These are phyloP conservation scores for Penicillium turbatum DNA, from an alignment of 495 filamentous ascomycete species.

Conservation along the genomic window DNA sequence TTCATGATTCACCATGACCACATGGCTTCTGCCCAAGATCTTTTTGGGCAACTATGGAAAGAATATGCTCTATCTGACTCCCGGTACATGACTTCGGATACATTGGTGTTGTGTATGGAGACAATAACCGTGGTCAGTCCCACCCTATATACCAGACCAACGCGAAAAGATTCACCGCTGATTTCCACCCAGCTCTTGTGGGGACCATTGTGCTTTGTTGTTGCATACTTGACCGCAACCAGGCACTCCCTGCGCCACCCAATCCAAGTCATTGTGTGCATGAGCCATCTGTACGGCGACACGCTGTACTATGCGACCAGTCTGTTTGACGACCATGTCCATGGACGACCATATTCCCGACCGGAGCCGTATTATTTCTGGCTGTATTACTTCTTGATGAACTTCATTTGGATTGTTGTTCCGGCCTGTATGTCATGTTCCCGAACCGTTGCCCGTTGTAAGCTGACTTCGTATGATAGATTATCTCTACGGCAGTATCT, in stretches of 20 bases:
- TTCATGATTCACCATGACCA: slow-evolving; percentile 62
- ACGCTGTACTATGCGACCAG: slow-evolving; percentile 81
- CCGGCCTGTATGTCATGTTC: slow-evolving; percentile 49
- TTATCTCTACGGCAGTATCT: slow-evolving; percentile 50
- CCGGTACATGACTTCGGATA: slow-evolving; percentile 72
- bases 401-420: slow-evolving; percentile 80
- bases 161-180: slow-evolving; percentile 4
- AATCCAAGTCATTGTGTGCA: slow-evolving; percentile 65
- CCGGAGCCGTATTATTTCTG: slow-evolving; percentile 83
- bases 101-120: slow-evolving; percentile 82
- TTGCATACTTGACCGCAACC: slow-evolving; percentile 56
- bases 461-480: slow-evolving; percentile 32
- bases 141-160: not conserved
- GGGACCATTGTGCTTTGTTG: slow-evolving; percentile 75
- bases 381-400: slow-evolving; percentile 83
- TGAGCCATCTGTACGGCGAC: slow-evolving; percentile 84
- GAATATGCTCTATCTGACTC: slow-evolving; percentile 83
- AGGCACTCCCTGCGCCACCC: slow-evolving; percentile 62
- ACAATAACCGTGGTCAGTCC: slow-evolving; percentile 68
- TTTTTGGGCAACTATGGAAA: slow-evolving; percentile 83
- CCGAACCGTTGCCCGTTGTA: not conserved
- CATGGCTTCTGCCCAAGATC: slow-evolving; percentile 54
- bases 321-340: slow-evolving; percentile 59
- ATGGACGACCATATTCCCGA: slow-evolving; percentile 58
- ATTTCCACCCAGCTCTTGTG: slow-evolving; percentile 52